These are phyloP conservation scores for Pseudogymnoascus sp. DNA, from an alignment of 2,329 filamentous ascomycete genomes.

Conservation along the genomic window DNA sequence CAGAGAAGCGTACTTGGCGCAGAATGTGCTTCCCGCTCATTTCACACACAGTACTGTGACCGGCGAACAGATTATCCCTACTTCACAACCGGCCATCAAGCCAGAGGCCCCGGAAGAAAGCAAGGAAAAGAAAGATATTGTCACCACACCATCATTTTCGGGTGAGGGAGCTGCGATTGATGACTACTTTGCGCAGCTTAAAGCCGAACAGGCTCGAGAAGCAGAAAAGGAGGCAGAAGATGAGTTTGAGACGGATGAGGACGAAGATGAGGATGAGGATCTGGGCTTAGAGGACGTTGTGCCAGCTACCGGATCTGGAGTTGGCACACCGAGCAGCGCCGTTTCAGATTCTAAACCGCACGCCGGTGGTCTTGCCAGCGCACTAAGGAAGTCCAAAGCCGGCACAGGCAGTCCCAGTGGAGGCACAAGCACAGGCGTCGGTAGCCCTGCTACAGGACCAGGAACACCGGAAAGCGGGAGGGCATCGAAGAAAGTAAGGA, in stretches of 20 bases:
- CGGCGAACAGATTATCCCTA: slow-evolving; percentile 48
- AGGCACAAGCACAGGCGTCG: slow-evolving; percentile 26
- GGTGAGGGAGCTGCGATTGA: slow-evolving; percentile 52
- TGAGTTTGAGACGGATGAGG: slow-evolving; percentile 40
- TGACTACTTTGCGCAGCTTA: slow-evolving; percentile 58
- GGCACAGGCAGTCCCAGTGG: slow-evolving; percentile 17
- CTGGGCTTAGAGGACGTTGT: slow-evolving; percentile 40
- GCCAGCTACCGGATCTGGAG: slow-evolving; percentile 16
- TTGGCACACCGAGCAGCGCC: slow-evolving; percentile 23
- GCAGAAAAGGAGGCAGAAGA: slow-evolving; percentile 41
- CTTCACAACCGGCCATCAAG: slow-evolving; percentile 29
- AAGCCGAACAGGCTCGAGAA: slow-evolving; percentile 47
- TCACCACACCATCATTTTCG: slow-evolving; percentile 32
- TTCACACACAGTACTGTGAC: slow-evolving; percentile 63
- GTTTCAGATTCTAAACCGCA: background rate
- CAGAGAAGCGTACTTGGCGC: slow-evolving; percentile 55
- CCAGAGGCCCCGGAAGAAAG: slow-evolving; percentile 31
- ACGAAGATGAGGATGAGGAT: slow-evolving; percentile 37
- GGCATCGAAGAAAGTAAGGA: slow-evolving; percentile 51
- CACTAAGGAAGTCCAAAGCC: slow-evolving; percentile 25
- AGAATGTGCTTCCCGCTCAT: slow-evolving; percentile 64
- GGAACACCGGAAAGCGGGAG: slow-evolving; percentile 35
- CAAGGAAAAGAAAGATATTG: slow-evolving; percentile 39
- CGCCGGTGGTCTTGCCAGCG: slow-evolving; percentile 18
- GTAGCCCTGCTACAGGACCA: slow-evolving; percentile 27